Conservation (phyloP, 2,329 filamentous ascomycete genomes). For the Trichoderma breve region DNA sequence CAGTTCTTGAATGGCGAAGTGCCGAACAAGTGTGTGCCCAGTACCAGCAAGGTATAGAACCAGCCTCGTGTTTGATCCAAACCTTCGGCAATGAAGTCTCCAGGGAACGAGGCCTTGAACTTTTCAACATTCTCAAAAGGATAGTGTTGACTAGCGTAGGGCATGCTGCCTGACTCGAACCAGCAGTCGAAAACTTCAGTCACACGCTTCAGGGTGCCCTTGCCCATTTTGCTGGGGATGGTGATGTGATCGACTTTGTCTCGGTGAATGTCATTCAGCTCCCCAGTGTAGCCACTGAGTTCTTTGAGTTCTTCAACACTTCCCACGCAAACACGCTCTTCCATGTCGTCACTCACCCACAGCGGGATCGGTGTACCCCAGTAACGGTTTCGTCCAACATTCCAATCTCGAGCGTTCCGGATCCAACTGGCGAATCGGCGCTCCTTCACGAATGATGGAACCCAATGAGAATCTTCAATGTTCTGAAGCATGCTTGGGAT, state of each 20-base stretch:
- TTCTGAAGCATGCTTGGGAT: constrained; percentile 88
- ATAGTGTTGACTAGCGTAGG: constrained; percentile 86
- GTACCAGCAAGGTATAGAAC: constrained; percentile 90
- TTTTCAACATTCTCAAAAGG: constrained; percentile 85
- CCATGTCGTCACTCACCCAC: constrained; percentile 86
- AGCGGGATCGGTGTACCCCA: constrained; percentile 93
- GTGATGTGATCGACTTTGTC: constrained; percentile 94
- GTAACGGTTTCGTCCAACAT: constrained; percentile 88
- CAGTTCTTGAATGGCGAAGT: constrained; percentile 89
- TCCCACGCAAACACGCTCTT: constrained; percentile 83
- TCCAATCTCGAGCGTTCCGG: constrained; percentile 87
- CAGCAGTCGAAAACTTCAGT: constrained; percentile 95
- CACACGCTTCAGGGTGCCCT: constrained; percentile 74
- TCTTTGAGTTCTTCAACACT: constrained; percentile 81
- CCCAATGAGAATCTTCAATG: constrained; percentile 88
- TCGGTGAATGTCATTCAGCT: constrained; percentile 82
- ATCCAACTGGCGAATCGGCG: constrained; percentile 92
- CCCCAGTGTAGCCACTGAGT: constrained; percentile 80
- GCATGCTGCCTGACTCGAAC: constrained; percentile 97
- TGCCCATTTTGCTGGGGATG: constrained; percentile 85
- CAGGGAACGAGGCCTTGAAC: constrained; percentile 79
- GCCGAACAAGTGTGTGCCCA: constrained; percentile 85
- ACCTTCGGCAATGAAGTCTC: constrained; percentile 92
- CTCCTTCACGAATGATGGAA: constrained; percentile 86
- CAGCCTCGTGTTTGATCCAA: constrained; percentile 92